These are phyloP conservation scores for Hymenoscyphus albidus DNA, from an alignment of 2,329 filamentous ascomycete genomes.

Conservation along the genomic window DNA sequence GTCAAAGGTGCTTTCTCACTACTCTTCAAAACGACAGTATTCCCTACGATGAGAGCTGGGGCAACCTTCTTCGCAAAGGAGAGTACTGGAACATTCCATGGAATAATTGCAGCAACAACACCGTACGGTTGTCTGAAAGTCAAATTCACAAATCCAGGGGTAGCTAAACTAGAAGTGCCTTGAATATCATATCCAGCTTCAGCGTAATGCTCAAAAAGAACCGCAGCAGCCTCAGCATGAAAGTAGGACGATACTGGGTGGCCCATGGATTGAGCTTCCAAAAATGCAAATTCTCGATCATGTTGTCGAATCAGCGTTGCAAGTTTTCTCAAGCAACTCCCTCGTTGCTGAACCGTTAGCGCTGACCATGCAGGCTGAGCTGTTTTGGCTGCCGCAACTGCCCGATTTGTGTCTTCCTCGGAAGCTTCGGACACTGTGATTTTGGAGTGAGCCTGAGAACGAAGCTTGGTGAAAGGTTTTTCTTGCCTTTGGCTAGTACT, in stretches of 20 bases:
- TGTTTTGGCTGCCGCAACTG: slow-evolving; percentile 42
- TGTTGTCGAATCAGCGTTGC: slow-evolving; percentile 42
- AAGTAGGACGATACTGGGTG: slow-evolving; percentile 33
- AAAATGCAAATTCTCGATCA: slow-evolving; percentile 44
- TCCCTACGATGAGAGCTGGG: slow-evolving; percentile 58
- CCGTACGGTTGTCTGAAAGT: slow-evolving; percentile 71
- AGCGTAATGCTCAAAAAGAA: slow-evolving; percentile 31
- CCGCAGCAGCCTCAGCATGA: slow-evolving; percentile 27
- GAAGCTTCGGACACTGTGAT: slow-evolving; percentile 43
- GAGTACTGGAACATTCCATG: slow-evolving; percentile 74
- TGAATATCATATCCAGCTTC: slow-evolving; percentile 36
- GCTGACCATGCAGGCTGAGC: slow-evolving; percentile 46
- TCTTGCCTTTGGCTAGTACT: slow-evolving; percentile 34
- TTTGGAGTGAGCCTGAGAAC: slow-evolving; percentile 1
- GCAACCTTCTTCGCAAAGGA: slow-evolving; percentile 75
- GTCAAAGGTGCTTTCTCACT: slow-evolving; percentile 63
- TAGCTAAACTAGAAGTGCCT: slow-evolving; percentile 35
- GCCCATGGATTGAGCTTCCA: slow-evolving; percentile 39
- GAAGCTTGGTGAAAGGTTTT: background rate
- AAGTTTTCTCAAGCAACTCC: slow-evolving; percentile 43
- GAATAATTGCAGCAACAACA: slow-evolving; percentile 69
- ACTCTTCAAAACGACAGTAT: slow-evolving; percentile 58
- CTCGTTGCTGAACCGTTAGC: slow-evolving; percentile 39
- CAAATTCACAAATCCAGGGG: slow-evolving; percentile 64
- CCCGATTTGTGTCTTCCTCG: slow-evolving; percentile 40